Evolutionary conservation across 2,329 filamentous ascomycete genomes (phyloP), one percentile per base, ranked within the genome.

Genomic region (Domatiomyces catenatus): DNA sequence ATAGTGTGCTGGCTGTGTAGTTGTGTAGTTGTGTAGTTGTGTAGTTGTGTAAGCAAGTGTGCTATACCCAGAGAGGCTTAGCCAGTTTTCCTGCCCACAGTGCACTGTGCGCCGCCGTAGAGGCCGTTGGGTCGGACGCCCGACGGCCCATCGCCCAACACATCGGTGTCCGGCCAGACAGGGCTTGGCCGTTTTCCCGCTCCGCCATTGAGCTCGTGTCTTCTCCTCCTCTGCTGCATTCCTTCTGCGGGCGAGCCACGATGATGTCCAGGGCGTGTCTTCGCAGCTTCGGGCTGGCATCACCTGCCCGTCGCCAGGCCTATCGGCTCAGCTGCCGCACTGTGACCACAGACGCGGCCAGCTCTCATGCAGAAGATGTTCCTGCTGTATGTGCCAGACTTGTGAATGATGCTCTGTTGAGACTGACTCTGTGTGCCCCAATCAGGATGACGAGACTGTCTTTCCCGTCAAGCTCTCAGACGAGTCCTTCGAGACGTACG

Each of bases 401-500:
- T 26, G 26, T 24, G 19, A 22, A 36, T 20, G 26, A 20, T 42
- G 15, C 36, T 4, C 26, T 26, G 28, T 10, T 36, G 22, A 47
- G 18, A 20, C 19, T 47, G 46, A 22, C 49, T 19, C 20, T 18
- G 32, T 15, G 32, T 15, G 2, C 32, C 10, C 32, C 32, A 18
- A 59, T 50, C 66, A 94, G 88, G 85, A 89, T 70, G 89, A 95
- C 69, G 87, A 95, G 65, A 85, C 94, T 77, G 80, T 81, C 59
- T 96, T 98, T 75, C 80, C 83, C 64, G 80, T 98, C 68, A 84
- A 81, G 65, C 84, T 98, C 69, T 94, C 87, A 69, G 87, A 95
- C 69, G 90, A 96, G 83, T 90, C 86, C 75, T 98, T 96, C 75
- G 92, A 98, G 80, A 95, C 92, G 52, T 98, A 96, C 75, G 88